Evolutionary conservation across 2,329 filamentous ascomycete genomes (phyloP), one percentile per base, ranked within the genome.

Genomic region (Fusarium penzigii): DNA sequence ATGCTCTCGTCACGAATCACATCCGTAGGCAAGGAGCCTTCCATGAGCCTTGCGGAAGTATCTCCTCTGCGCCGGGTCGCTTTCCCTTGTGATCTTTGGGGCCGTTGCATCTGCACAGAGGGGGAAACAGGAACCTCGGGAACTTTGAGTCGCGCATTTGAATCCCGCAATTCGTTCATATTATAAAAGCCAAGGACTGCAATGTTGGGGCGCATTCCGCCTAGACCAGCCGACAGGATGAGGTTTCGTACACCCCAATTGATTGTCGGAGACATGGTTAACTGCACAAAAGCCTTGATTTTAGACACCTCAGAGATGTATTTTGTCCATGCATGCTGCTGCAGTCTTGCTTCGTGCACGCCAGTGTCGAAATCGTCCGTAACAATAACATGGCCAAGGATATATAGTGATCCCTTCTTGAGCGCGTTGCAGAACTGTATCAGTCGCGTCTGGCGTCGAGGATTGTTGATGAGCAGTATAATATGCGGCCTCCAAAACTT

Each of bases 401-500:
- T 89, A 68, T 94, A 96, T 2, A 96, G 71, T 0, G 85, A 86
- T 0, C 91, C 92, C 65, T 96, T 96, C 68, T 96, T 96, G 68
- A 96, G 75, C 0, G 90, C 92, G 68, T 96, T 96, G 72, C 91
- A 96, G 62, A 96, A 96, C 53, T 92, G 89, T 3, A 96, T 93
- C 39, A 96, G 80, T 40, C 89, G 87, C 48, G 89, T 91, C 67
- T 94, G 89, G 6, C 81, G 82, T n/a, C 91, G 81, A 5, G 90
- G 88, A 63, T 94, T 84, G 66, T 93, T 94, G 58, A 94, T 84
- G 48, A 96, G 82, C 0, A 96, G 78, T 44, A 96, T 82, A 41
- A 96, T 92, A 59, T 95, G 91, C 1, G 91, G 91, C 46, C 91
- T 81, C 91, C 92, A 96, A 68, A 95, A 96, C 65, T 96, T 96